phyloP scores from a whole-genome alignment of 805 yeast species.

The Lipomyces lipofer region DNA sequence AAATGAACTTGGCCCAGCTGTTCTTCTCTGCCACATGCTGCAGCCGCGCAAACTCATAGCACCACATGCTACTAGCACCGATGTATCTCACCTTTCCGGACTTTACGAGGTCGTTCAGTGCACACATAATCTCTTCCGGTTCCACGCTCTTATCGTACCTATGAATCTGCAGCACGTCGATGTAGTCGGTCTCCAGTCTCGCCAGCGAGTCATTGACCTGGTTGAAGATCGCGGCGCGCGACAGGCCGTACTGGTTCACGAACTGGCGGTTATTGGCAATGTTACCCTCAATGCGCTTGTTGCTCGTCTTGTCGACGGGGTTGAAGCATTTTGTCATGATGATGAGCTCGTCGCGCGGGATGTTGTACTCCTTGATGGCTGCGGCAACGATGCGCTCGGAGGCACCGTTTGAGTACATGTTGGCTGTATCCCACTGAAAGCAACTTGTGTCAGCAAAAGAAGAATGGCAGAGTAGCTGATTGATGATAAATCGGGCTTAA shows the following conservation, averaged over 20 bases:
- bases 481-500: neutral
- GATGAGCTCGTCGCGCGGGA: conserved; percentile 55
- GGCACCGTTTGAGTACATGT: conserved; percentile 48
- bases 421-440: conserved; percentile 45
- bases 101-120: conserved; percentile 54
- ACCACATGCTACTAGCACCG: conserved; percentile 64
- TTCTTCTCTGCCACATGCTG: conserved; percentile 58
- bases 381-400: conserved; percentile 51
- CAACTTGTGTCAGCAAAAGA: neutral
- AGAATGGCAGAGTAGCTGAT: neutral
- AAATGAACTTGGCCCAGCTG: conserved; percentile 59
- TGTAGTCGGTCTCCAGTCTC: conserved; percentile 53
- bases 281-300: conserved; percentile 30
- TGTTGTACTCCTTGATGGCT: conserved; percentile 53
- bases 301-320: conserved; percentile 21
- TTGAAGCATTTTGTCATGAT: conserved; percentile 50
- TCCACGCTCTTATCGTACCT: conserved; percentile 50
- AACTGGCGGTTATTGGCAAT: conserved; percentile 38
- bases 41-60: conserved; percentile 52
- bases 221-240: conserved; percentile 51
- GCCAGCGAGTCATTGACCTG: conserved; percentile 45
- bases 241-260: conserved; percentile 51
- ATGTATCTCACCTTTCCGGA: conserved; percentile 53
- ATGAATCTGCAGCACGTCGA: conserved; percentile 59
- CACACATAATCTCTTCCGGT: conserved; percentile 54